These are phyloP conservation scores for Pulicaria dysenterica DNA, from an alignment of 129 eudicot species.

Conservation along the genomic window DNA sequence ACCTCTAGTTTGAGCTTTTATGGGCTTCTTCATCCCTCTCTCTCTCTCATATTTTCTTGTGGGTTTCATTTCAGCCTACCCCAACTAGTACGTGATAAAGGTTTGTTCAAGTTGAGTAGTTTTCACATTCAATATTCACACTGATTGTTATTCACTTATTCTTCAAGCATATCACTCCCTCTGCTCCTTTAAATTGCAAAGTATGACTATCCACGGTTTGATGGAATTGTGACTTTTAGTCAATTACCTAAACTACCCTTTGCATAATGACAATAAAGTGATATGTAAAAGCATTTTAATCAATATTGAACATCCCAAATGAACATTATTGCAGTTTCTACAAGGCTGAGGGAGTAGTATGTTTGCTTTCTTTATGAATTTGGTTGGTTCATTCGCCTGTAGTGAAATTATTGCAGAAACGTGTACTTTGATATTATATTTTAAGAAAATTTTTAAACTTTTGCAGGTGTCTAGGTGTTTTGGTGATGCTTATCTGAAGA, in stretches of 20 bases:
- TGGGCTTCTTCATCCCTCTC: conserved; percentile 20
- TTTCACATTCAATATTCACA: not conserved
- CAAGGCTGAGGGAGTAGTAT: too few relatives aligned
- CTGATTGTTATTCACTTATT: too few relatives aligned
- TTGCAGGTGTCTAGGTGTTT: conserved; percentile 77
- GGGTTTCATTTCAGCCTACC: conserved; percentile 26
- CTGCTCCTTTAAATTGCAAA: too few relatives aligned
- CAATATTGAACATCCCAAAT: too few relatives aligned
- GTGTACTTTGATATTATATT: not conserved
- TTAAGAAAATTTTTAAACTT: conserved; percentile 10
- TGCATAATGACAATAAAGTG: too few relatives aligned
- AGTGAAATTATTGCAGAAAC: not conserved
- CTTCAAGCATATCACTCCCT: too few relatives aligned
- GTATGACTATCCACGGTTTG: too few relatives aligned
- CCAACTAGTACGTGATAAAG: conserved; percentile 29
- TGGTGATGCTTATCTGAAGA: conserved; percentile 81
- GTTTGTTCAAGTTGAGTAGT: conserved; percentile 35
- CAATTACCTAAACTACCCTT: too few relatives aligned
- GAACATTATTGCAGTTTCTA: too few relatives aligned
- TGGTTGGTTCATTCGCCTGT: conserved; percentile 17
- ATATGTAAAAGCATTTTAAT: too few relatives aligned
- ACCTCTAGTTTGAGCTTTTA: conserved; percentile 6
- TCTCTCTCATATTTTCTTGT: conserved; percentile 30
- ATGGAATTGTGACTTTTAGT: too few relatives aligned
- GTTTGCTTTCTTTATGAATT: not conserved